Percentiles rank a stretch among this genome's conserved stretches.
phyloP scores from a whole-genome alignment of 805 yeast species.

The Lipomyces kockii region DNA sequence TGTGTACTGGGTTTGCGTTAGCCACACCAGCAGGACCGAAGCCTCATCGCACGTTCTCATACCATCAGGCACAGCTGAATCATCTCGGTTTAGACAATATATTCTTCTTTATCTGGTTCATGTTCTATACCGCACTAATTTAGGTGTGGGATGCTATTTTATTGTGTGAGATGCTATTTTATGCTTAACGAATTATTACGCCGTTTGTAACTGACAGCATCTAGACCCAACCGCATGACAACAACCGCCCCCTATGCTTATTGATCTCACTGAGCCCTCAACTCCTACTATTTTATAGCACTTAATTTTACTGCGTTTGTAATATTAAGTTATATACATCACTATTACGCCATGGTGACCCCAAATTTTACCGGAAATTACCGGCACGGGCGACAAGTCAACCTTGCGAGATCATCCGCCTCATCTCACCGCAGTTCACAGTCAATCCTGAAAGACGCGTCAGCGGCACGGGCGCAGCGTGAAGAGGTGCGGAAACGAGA shows the following conservation, averaged over 20 bases:
- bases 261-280: background rate
- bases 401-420: slow-evolving; percentile 59
- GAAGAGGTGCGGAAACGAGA: slow-evolving; percentile 58
- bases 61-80: background rate
- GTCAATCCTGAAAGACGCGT: slow-evolving; percentile 64
- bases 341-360: slow-evolving; percentile 6
- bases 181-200: no score
- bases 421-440: slow-evolving; percentile 43
- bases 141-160: no score
- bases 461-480: slow-evolving; percentile 66
- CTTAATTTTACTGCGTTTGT: background rate
- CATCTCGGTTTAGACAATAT: background rate
- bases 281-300: background rate
- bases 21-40: background rate
- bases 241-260: background rate
- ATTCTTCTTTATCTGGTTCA: background rate
- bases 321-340: background rate
- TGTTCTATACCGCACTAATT: background rate
- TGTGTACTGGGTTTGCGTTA: background rate
- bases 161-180: no score
- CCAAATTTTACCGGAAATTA: slow-evolving; percentile 70
- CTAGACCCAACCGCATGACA: background rate
- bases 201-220: background rate
- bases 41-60: background rate
- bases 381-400: slow-evolving; percentile 61